These are phyloP conservation scores for Xerocomellus intermedius DNA, from an alignment of 768 basidiomycete species.

Conservation along the genomic window DNA sequence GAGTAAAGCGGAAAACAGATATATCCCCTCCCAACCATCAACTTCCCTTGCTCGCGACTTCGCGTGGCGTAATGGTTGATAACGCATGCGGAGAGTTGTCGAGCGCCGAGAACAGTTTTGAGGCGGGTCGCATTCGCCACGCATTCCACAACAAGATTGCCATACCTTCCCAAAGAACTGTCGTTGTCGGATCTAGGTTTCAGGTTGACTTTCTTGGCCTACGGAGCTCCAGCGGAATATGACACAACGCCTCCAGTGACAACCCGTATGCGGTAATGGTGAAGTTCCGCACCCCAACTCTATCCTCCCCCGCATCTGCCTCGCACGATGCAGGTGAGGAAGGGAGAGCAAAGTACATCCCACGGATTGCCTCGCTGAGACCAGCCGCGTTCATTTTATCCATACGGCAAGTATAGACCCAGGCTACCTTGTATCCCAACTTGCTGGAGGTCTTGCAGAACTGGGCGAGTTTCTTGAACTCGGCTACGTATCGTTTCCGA, in stretches of 20 bases:
- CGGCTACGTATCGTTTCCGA: not conserved
- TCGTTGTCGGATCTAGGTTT: not conserved
- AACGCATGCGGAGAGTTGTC: constrained; percentile 4
- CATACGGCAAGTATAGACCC: constrained; percentile 25
- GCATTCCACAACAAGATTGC: constrained; percentile 1
- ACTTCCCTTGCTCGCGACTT: not conserved
- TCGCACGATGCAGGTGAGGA: constrained; percentile 14
- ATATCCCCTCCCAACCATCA: not conserved
- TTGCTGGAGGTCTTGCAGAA: constrained; percentile 4
- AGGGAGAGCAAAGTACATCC: constrained; percentile 20
- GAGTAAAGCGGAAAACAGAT: constrained; percentile 7
- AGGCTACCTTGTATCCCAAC: constrained; percentile 3
- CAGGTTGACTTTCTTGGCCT: not conserved
- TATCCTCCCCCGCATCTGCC: not conserved
- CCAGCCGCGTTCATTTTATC: constrained; percentile 14
- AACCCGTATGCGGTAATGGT: not conserved
- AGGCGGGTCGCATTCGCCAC: constrained; percentile 6
- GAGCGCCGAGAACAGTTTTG: not conserved
- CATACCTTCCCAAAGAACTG: not conserved
- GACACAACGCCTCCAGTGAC: constrained; percentile 5
- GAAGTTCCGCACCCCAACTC: constrained; percentile 3
- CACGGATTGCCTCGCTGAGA: constrained; percentile 19
- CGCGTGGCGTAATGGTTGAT: constrained; percentile 1
- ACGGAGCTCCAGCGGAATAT: not conserved
- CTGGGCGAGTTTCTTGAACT: constrained; percentile 1